Base-by-base conservation (phyloP, 192 early-diverging fungal species). In the Coemansia sp. region DNA sequence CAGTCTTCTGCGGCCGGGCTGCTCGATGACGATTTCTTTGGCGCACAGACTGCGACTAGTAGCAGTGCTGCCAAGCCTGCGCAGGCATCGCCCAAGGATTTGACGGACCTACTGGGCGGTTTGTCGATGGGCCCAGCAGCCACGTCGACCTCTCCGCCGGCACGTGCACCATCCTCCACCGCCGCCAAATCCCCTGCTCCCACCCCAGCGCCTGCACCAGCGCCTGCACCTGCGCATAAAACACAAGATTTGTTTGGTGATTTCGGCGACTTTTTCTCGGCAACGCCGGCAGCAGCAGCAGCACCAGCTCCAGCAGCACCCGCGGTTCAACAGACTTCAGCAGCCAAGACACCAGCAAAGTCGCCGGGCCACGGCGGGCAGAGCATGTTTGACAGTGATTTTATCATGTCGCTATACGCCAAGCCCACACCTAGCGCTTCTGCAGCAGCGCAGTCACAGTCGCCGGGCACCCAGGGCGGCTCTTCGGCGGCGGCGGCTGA, bases 371-470 rank as follows among this genome's bases (percentile, higher is more conserved):
- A 59, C n/a, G 55, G 60, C 38, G 53, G 62, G 7, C 66, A 73
- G 27, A 50, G 39, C n/a, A 47, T 59, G 30, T 57, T 79, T n/a
- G 71, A 79, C 53, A 79, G 54, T 42, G 71, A 57, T 55, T 79
- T 73, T 53, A 79, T 79, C 55, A 79, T 79, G 76, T 73, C 70
- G n/a, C 62, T 79, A 9, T 79, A 79, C 63, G 53, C 57, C 15
- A 79, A 73, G 45, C 24, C 27, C 24, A 30, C 60, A 4, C 33
- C 48, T 4, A 25, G 30, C 15, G 25, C 27, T 0, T 55, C 39
- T 17, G 45, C 39, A 34, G 9, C 59, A 22, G 13, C 48, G 7
- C 50, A 52, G 34, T 24, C 49, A 41, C 46, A 17, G 2, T 22
- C 18, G 19, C 22, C 34, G n/a, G 27, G 24, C 33, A 43, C 33